Conservation (phyloP, 805 yeast genomes). For the Brettanomyces bruxellensis region DNA sequence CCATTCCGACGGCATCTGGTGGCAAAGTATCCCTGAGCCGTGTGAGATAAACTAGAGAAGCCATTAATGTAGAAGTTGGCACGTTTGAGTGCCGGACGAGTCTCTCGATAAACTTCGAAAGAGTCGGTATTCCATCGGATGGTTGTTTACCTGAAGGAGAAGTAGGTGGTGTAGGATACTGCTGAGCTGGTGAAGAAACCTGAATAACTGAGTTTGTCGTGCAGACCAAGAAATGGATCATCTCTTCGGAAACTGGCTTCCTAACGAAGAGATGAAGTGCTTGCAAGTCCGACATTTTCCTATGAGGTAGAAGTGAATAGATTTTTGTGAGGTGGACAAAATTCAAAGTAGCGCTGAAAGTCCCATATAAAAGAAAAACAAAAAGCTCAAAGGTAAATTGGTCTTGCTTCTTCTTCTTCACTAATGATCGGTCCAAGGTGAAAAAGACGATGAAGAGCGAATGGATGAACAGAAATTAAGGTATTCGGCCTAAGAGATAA, state of each 20-base stretch:
- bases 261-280: slow-evolving; percentile 47
- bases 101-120: slow-evolving; percentile 58
- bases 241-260: slow-evolving; percentile 46
- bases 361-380: too few relatives aligned
- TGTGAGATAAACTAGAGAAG: slow-evolving; percentile 75
- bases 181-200: slow-evolving; percentile 29
- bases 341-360: not conserved
- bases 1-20: slow-evolving; percentile 83
- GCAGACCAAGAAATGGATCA: slow-evolving; percentile 49
- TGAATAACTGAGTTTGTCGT: slow-evolving; percentile 51
- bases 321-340: not conserved
- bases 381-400: too few relatives aligned
- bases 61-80: slow-evolving; percentile 92
- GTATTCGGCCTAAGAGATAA: not conserved
- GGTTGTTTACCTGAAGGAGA: slow-evolving; percentile 22
- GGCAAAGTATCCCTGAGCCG: slow-evolving; percentile 75
- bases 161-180: slow-evolving; percentile 31
- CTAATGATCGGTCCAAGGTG: too few relatives aligned
- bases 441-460: not conserved
- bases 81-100: slow-evolving; percentile 79
- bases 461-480: not conserved
- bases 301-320: not conserved
- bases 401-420: too few relatives aligned
- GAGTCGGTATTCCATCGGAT: slow-evolving; percentile 29
- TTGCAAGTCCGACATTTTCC: slow-evolving; percentile 32